Evolutionary conservation across 768 basidiomycete species (phyloP), one percentile per base, ranked within the genome.

Genomic region (Russula brevipes): DNA sequence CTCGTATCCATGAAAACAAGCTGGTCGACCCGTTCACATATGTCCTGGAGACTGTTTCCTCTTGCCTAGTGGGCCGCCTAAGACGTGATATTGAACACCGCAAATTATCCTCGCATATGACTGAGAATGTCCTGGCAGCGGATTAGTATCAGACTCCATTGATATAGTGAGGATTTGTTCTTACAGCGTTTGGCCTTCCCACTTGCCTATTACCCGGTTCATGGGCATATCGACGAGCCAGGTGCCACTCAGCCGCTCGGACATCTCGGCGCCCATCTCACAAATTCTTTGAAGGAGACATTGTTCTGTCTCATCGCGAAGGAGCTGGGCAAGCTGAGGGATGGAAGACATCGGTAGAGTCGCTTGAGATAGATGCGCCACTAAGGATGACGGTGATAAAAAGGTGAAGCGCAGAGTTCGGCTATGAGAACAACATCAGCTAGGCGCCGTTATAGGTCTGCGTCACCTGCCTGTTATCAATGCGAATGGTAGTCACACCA

Each of bases 211-310:
- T 24, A 76, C 76, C 57, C 78, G 73, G 49, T 85, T 85, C 60
- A 84, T 82, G 59, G 87, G 80, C 50, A 83, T 71, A 68, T 93
- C 90, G 31, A 91, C 84, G 65, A 92, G 88, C 90, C 90, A 93
- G 2, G 84, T 85, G 14, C 85, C 81, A 31, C 75, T 76, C 24
- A 77, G 72, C 50, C 65, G 68, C 41, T 79, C 86, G 50, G 85
- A 84, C 14, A 81, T 71, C 54, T 79, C 79, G 19, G 75, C 77
- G 6, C 90, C 90, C 31, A 87, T 74, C 62, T 84, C 85, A 67
- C 88, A 87, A 59, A 93, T 85, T 63, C 85, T 76, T 39, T 81
- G 76, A 35, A 94, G 77, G 12, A 94, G 73, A 68, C 85, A 86
- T 41, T 80, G 79, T 70, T 88, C 87, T 30, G 90, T 82, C 72